Percentiles rank a stretch among this genome's conserved stretches.
These are phyloP conservation scores for Entophlyctis luteolus DNA, from an alignment of 192 early-diverging fungal species.

Conservation along the genomic window DNA sequence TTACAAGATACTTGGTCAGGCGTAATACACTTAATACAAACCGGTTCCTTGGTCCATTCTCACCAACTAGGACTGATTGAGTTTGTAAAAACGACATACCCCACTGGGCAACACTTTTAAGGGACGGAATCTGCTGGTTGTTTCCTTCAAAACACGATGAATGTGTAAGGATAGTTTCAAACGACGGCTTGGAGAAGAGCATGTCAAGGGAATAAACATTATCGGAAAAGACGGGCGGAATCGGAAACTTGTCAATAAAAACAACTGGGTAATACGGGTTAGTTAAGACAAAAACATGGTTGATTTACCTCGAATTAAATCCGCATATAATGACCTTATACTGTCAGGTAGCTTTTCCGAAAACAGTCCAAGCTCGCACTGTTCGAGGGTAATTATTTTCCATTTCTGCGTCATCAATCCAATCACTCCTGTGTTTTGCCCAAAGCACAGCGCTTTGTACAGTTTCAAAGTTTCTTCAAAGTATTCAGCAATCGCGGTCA, in stretches of 20 bases:
- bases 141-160: background rate
- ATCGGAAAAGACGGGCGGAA: background rate
- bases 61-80: constrained; percentile 7
- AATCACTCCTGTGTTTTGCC: constrained; percentile 22
- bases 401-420: constrained; percentile 9
- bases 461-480: constrained; percentile 28
- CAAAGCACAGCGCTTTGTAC: constrained; percentile 30
- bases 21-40: constrained; percentile 17
- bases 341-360: constrained; percentile 23
- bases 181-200: constrained; percentile 6
- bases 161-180: constrained; percentile 10
- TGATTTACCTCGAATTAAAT: constrained; percentile 27
- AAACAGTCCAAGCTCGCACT: constrained; percentile 22
- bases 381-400: constrained; percentile 18
- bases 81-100: background rate
- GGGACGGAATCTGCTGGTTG: background rate
- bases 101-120: constrained; percentile 8
- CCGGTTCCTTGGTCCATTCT: background rate
- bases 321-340: constrained; percentile 28
- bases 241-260: constrained; percentile 27
- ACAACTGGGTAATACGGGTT: constrained; percentile 4
- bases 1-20: constrained; percentile 15
- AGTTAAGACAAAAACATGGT: background rate
- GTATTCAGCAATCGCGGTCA: constrained; percentile 4
- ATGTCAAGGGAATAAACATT: constrained; percentile 22